These are phyloP conservation scores for Flueggea neowawraea DNA, from an alignment of 441 rosid species.

Conservation along the genomic window DNA sequence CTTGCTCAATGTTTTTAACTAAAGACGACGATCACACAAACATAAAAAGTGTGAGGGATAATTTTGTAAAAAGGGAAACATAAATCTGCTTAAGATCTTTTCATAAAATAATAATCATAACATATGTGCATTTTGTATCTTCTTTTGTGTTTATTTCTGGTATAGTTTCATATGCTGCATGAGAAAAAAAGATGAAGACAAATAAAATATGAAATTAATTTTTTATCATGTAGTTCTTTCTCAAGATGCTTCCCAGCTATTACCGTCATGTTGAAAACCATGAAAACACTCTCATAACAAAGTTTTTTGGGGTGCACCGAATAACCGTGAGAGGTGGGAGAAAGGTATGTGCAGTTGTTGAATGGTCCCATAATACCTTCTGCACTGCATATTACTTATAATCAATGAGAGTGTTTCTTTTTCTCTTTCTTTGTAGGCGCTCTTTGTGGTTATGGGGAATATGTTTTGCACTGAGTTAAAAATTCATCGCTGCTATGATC, in stretches of 20 bases:
- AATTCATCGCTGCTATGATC: slow-evolving; percentile 90
- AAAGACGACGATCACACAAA: too few species aligned
- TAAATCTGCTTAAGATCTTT: too few species aligned
- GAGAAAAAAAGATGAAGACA: too few species aligned
- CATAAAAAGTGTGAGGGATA: too few species aligned
- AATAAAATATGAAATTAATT: too few species aligned
- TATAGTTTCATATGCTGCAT: too few species aligned
- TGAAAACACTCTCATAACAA: slow-evolving; percentile 95
- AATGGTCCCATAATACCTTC: background rate
- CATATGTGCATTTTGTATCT: too few species aligned
- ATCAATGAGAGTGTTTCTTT: slow-evolving; percentile 7
- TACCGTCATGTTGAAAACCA: slow-evolving; percentile 63
- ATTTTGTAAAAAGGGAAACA: too few species aligned
- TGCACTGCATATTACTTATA: slow-evolving; percentile 9
- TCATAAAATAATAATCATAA: too few species aligned
- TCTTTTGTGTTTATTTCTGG: too few species aligned
- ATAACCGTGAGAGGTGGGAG: slow-evolving; percentile 70
- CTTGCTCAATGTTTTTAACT: too few species aligned
- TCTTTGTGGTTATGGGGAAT: slow-evolving; percentile 99
- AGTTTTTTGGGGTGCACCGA: slow-evolving; percentile 88
- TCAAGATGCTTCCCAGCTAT: slow-evolving; percentile 83
- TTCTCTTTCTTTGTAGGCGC: slow-evolving; percentile 47
- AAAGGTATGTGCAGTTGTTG: slow-evolving; percentile 46
- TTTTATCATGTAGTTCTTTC: slow-evolving; percentile 49
- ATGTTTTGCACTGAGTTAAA: slow-evolving; percentile 97